Base-by-base conservation (phyloP, 2,329 filamentous ascomycete species). In the Trichoderma asperellum region DNA sequence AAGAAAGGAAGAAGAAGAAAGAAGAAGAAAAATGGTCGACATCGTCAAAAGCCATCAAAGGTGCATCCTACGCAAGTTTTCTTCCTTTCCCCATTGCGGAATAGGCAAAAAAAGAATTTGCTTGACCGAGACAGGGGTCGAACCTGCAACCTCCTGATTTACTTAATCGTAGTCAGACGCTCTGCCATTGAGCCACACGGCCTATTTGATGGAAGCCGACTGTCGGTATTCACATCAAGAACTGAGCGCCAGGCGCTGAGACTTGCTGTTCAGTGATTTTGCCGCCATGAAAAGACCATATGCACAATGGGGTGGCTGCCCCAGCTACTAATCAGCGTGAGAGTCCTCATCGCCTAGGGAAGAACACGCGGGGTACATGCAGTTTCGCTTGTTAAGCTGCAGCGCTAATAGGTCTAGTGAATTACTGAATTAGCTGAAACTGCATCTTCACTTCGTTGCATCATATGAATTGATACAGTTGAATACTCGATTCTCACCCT, bases 151-250 rank as follows among this genome's bases (percentile, higher is more conserved):
- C 65, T 68, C 65, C 65, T 68, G 65, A 61, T 68, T 5, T 68
- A 68, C 65, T 61, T 16, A 40, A 35, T 68, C 65, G 65, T 68
- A 68, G 65, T 61, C 65, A 68, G 65, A 68, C 65, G 65, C 65
- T 68, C 65, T 68, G 65, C 65, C 65, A 68, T 68, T 68, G 65
- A 68, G 65, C 65, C 65, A 68, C 65, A 68, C 65, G 65, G 65
- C 65, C 65, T 55, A 7, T 53, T 67, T 35, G 64, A 67, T 67
- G 55, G 18, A 7, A 18, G 35, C 6, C 40, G 29, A 5, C 16
- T 5, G 40, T 14, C 29, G 21, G 24, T 37, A 67, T 49, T 58
- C 64, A 16, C 32, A 16, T 24, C 40, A 67, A 58, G 63, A 32
- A 52, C 5, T 59, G 35, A 16, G 7, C 8, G 6, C 7, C 40